Evolutionary conservation across 768 basidiomycete species (phyloP), one percentile per base, ranked within the genome.

Genomic region (Suillus placidus): DNA sequence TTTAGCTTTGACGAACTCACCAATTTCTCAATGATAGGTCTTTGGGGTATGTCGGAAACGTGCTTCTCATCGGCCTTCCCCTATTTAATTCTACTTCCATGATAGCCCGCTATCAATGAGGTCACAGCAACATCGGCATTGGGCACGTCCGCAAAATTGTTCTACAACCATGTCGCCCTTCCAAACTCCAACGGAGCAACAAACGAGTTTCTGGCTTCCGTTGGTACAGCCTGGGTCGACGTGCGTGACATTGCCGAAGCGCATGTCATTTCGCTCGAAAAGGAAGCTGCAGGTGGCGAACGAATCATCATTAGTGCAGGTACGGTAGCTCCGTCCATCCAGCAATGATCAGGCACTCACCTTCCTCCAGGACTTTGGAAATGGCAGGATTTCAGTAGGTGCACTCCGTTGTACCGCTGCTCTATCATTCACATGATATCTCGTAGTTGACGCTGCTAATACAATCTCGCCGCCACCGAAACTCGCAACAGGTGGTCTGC

Each of bases 211-310:
- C 66, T 75, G 40, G 70, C 70, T 30, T 63, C 70, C 20, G 63
- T 69, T 20, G 74, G 75, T 6, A 71, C 71, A 16, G 65, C 70
- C 30, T 86, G 82, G 80, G 71, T 84, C 35, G 85, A 88, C 60
- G 86, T 87, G 7, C 81, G 86, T 7, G 87, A 88, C 71, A 71
- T 86, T 40, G 87, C 84, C 0, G 73, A 77, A 18, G 87, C 84
- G 0, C 88, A 90, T 69, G 79, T 80, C 0, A 72, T 77, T 6
- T 86, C 87, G 5, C 73, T 92, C 26, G 80, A 81, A 62, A 82
- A 80, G 60, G 78, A 81, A 34, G 81, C 78, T 3, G 88, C 88
- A 0, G 83, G 82, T 3, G 85, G 85, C 1, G 80, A 90, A 63
- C 79, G 90, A 40, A 82, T 90, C 70, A 81, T 91, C 70, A 67